A percentile compares a stretch with the other conserved stretches of the same genome.
Conservation (phyloP, 2,329 filamentous ascomycete species). For the Phaeophleospora eucalypticola region DNA sequence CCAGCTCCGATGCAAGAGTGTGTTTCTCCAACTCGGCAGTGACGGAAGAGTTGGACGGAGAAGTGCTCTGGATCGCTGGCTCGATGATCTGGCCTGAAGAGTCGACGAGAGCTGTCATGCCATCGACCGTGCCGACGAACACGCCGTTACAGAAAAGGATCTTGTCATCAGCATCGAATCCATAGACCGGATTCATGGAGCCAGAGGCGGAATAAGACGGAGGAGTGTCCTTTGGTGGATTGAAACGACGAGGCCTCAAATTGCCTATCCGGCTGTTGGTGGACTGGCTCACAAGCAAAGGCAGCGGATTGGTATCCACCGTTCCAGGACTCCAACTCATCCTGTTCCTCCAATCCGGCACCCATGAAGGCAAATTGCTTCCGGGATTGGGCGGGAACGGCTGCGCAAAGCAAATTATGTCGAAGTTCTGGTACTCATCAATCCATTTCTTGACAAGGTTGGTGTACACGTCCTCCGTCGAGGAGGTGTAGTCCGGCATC, state of each 20-base stretch:
- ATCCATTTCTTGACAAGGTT: neutral
- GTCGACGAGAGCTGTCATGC: neutral
- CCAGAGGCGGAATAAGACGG: neutral
- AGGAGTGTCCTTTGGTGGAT: neutral
- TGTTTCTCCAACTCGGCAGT: neutral
- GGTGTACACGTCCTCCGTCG: neutral
- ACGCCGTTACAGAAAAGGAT: neutral
- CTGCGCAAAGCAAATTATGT: neutral
- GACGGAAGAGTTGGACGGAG: neutral
- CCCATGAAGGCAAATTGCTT: neutral
- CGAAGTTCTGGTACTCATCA: neutral
- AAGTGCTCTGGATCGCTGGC: neutral
- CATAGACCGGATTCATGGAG: neutral
- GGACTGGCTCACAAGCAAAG: neutral
- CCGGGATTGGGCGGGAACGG: neutral
- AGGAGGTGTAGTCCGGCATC: neutral
- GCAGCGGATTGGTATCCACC: neutral
- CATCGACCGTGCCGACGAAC: neutral
- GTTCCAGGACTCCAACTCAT: no score
- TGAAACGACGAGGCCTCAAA: neutral
- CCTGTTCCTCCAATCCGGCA: neutral
- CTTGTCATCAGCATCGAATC: neutral
- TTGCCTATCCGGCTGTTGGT: neutral
- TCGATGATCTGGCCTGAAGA: neutral
- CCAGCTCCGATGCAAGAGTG: neutral